Percentiles rank a stretch among this genome's conserved stretches.
These are phyloP conservation scores for Pochonia chlamydosporia DNA, from an alignment of 2,329 filamentous ascomycete species.

Conservation along the genomic window DNA sequence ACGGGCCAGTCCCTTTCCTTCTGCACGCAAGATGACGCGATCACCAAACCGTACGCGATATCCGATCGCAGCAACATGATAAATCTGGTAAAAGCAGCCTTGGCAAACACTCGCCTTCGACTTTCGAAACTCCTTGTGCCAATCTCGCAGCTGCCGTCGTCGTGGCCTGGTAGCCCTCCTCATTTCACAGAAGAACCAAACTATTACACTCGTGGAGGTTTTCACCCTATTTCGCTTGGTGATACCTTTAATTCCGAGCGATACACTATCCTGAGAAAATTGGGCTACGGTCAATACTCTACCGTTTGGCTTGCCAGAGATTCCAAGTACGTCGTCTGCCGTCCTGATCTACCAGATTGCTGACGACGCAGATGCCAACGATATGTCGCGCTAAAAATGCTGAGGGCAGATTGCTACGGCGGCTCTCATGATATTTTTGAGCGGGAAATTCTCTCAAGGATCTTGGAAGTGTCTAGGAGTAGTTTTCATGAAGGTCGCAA, in stretches of 20 bases:
- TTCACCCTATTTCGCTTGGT: constrained; percentile 2
- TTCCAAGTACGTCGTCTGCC: constrained; percentile 1
- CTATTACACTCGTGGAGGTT: not conserved
- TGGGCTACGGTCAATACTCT: constrained; percentile 16
- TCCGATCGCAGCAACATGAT: not conserved
- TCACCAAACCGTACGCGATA: not conserved
- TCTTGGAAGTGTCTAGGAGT: not conserved
- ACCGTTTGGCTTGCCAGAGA: constrained; percentile 19
- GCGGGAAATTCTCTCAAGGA: constrained; percentile 1
- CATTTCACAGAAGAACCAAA: constrained; percentile 1
- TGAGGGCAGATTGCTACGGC: constrained; percentile 2
- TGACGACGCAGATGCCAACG: not conserved
- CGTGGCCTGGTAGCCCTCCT: not conserved
- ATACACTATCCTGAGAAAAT: constrained; percentile 17
- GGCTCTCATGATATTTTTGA: constrained; percentile 3
- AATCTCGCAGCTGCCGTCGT: not conserved
- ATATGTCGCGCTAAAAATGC: constrained; percentile 3
- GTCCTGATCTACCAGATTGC: not conserved
- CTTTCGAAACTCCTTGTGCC: not conserved
- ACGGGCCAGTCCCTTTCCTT: not conserved
- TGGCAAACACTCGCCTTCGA: not conserved
- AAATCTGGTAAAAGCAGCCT: not conserved
- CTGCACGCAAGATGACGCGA: not conserved
- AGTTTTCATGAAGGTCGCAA: constrained; percentile 1
- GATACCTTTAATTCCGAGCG: constrained; percentile 17